These are phyloP conservation scores for Epichloe festucae DNA, from an alignment of 2,329 filamentous ascomycete species.

Conservation along the genomic window DNA sequence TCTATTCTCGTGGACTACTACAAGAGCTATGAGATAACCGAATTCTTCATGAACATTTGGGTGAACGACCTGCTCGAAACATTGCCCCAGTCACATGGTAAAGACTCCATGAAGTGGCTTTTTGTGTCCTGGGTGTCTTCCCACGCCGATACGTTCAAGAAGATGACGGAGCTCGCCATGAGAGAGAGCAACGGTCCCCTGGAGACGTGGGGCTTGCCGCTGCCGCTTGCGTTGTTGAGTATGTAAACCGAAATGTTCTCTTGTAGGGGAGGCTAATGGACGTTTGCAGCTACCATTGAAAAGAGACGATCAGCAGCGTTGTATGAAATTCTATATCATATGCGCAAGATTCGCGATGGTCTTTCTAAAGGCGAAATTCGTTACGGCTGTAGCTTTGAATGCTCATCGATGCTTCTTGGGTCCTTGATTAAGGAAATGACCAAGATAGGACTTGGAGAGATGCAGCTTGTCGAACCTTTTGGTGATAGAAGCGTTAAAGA, in stretches of 20 bases:
- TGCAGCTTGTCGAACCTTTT: neutral
- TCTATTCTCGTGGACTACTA: slow-evolving; percentile 30
- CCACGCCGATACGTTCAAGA: neutral
- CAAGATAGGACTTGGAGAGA: neutral
- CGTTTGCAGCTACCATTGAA: neutral
- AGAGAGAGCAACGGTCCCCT: neutral
- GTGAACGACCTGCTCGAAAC: neutral
- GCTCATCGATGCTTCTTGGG: neutral
- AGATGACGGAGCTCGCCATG: neutral
- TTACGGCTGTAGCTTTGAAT: neutral
- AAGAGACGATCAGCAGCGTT: neutral
- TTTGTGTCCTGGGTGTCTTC: neutral
- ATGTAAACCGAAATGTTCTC: neutral
- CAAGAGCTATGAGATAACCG: slow-evolving; percentile 26
- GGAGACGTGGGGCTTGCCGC: neutral
- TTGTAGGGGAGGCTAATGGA: neutral
- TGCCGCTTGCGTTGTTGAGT: neutral
- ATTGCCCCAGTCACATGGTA: neutral
- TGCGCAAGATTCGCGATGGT: neutral
- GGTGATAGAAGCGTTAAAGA: neutral
- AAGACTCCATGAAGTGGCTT: neutral
- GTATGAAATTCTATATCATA: rapidly evolving
- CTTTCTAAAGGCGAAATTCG: rapidly evolving
- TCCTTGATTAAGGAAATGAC: neutral
- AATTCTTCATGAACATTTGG: slow-evolving; percentile 16